phyloP scores from a whole-genome alignment of 1,284 basidiomycete species.

The Phenoliferia sp. region DNA sequence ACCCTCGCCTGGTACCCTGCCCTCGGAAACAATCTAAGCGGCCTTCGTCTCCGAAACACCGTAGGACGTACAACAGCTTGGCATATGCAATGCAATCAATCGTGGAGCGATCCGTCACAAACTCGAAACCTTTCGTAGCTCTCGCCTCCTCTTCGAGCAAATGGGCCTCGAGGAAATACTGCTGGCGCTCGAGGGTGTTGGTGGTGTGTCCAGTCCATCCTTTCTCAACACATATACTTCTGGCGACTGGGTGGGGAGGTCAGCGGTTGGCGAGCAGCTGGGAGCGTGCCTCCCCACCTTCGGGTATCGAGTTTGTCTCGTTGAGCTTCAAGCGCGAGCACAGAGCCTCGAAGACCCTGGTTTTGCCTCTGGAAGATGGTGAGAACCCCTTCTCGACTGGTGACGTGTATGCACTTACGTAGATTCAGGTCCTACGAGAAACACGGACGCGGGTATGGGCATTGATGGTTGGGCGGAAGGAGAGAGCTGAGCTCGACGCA shows the following conservation, averaged over 20 bases:
- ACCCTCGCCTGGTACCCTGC: neutral
- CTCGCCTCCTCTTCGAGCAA: neutral
- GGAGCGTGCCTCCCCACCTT: neutral
- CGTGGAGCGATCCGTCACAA: neutral
- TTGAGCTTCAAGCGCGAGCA: neutral
- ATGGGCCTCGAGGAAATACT: neutral
- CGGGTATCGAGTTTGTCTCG: neutral
- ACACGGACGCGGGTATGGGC: neutral
- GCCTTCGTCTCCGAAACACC: no score
- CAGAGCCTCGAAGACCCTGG: neutral
- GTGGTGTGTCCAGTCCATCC: neutral
- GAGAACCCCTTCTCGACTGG: no score
- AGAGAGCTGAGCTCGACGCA: neutral
- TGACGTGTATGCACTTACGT: no score
- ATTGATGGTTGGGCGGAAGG: neutral
- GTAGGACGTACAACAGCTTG: neutral
- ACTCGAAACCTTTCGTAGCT: neutral
- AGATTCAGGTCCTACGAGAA: neutral
- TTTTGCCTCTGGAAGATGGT: neutral
- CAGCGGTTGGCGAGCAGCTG: neutral
- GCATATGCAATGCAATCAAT: neutral
- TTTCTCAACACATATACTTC: neutral
- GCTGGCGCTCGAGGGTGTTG: neutral
- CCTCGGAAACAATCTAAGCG: neutral
- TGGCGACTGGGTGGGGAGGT: neutral